These are phyloP conservation scores for Malassezia obtusa DNA, from an alignment of 1,284 basidiomycete genomes.

Conservation along the genomic window DNA sequence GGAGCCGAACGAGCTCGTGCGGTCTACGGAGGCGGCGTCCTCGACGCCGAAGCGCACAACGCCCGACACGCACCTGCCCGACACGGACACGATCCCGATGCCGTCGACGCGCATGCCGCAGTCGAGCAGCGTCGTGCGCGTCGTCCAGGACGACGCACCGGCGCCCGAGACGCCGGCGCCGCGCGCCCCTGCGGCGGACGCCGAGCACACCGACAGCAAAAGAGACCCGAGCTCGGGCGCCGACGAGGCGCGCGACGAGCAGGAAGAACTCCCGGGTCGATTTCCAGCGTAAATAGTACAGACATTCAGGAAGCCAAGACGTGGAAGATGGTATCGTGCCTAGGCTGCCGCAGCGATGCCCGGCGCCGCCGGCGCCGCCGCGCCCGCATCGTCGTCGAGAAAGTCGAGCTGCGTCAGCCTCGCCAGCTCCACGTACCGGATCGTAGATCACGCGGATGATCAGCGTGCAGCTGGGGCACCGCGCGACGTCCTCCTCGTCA, in stretches of 20 bases:
- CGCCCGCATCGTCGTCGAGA: not conserved
- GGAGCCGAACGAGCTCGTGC: not conserved
- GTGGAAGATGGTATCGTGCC: not conserved
- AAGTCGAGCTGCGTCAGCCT: slow-evolving; percentile 52
- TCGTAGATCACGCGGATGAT: slow-evolving; percentile 90
- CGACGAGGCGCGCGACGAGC: not conserved
- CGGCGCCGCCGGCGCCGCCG: not conserved
- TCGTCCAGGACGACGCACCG: not conserved
- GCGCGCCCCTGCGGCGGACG: no score
- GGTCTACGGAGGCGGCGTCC: not conserved
- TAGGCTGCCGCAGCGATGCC: not conserved
- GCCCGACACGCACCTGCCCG: not conserved
- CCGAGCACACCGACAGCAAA: no score
- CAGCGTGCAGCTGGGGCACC: slow-evolving; percentile 88
- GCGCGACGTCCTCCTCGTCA: slow-evolving; percentile 89
- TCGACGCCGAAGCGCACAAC: not conserved
- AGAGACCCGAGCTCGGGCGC: not conserved
- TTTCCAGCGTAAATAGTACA: not conserved
- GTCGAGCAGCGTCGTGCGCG: not conserved
- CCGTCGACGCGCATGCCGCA: not conserved
- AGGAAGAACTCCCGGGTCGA: not conserved
- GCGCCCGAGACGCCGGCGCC: no score
- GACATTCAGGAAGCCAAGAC: not conserved
- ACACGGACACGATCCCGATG: not conserved
- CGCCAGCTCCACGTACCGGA: slow-evolving; percentile 50